Conservation (phyloP, 352 stramenopile genomes). For the Phytophthora litchii region DNA sequence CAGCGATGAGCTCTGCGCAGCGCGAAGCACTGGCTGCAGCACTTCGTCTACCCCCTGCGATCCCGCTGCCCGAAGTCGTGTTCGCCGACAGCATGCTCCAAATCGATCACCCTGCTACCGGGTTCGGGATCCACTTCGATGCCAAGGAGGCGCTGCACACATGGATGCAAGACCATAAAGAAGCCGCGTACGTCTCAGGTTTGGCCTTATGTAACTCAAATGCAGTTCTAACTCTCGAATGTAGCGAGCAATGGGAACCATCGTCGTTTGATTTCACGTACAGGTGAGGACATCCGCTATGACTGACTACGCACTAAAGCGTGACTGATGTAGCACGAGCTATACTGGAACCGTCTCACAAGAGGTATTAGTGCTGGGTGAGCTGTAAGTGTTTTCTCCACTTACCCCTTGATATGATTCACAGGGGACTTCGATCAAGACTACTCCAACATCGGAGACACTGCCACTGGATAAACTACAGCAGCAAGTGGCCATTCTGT, state of each 20-base stretch:
- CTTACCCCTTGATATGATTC: conserved; percentile 1
- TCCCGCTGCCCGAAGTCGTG: conserved; percentile 65
- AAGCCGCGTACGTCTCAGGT: conserved; percentile 16
- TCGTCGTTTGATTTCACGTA: conserved; percentile 68
- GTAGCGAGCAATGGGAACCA: conserved; percentile 34
- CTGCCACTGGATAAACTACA: conserved; percentile 59
- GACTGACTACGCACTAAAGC: too few relatives aligned
- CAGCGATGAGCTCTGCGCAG: conserved; percentile 51
- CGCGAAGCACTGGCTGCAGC: conserved; percentile 33
- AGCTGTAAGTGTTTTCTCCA: neutral
- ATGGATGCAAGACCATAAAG: conserved; percentile 42
- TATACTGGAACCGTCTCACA: conserved; percentile 42
- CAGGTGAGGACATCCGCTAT: conserved; percentile 38
- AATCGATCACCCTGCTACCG: conserved; percentile 33
- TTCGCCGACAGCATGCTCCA: conserved; percentile 48
- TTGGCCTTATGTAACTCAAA: neutral
- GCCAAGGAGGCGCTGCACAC: conserved; percentile 45
- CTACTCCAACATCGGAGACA: conserved; percentile 29
- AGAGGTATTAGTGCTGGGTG: conserved; percentile 4
- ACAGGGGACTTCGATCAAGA: conserved; percentile 9
- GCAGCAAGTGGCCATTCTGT: conserved; percentile 59
- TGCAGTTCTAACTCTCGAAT: neutral
- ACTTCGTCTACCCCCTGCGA: conserved; percentile 36
- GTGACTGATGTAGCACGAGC: conserved; percentile 32
- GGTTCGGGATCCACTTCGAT: conserved; percentile 48